phyloP scores from a whole-genome alignment of 2,329 filamentous ascomycete species.

The Hymenotorrendiella dingleyae region DNA sequence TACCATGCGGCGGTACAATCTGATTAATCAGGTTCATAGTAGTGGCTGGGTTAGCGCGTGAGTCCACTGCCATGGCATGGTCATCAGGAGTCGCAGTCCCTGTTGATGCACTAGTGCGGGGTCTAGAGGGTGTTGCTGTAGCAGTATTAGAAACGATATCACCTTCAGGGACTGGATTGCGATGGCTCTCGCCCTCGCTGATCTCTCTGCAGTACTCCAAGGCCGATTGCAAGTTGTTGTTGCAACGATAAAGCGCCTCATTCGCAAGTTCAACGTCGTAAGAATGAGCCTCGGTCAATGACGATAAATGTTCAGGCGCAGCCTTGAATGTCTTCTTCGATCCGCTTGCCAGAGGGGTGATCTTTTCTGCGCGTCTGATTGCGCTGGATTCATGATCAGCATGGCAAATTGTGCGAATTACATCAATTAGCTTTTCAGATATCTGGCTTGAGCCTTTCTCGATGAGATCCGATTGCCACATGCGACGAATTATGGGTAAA shows the following conservation, averaged over 20 bases:
- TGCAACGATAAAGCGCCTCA: constrained; percentile 79
- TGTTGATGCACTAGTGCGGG: constrained; percentile 28
- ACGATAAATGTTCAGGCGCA: constrained; percentile 40
- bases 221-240: constrained; percentile 55
- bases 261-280: constrained; percentile 58
- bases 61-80: constrained; percentile 18
- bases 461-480: constrained; percentile 82
- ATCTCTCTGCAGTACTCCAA: constrained; percentile 71
- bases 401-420: constrained; percentile 70
- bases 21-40: constrained; percentile 18
- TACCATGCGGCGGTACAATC: constrained; percentile 3
- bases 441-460: constrained; percentile 74
- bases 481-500: constrained; percentile 65
- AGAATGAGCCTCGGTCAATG: constrained; percentile 32
- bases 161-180: constrained; percentile 60
- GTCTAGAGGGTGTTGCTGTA: constrained; percentile 18
- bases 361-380: constrained; percentile 55
- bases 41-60: constrained; percentile 7
- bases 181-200: constrained; percentile 49
- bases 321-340: constrained; percentile 44
- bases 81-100: constrained; percentile 27
- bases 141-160: constrained; percentile 41
- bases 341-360: constrained; percentile 35
- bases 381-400: constrained; percentile 70
- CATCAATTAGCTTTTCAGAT: constrained; percentile 74